A percentile compares a stretch with the other conserved stretches of the same genome.
Evolutionary conservation across 176 grass and related monocot species (phyloP).

Genomic region (Neostapfia colusana): DNA sequence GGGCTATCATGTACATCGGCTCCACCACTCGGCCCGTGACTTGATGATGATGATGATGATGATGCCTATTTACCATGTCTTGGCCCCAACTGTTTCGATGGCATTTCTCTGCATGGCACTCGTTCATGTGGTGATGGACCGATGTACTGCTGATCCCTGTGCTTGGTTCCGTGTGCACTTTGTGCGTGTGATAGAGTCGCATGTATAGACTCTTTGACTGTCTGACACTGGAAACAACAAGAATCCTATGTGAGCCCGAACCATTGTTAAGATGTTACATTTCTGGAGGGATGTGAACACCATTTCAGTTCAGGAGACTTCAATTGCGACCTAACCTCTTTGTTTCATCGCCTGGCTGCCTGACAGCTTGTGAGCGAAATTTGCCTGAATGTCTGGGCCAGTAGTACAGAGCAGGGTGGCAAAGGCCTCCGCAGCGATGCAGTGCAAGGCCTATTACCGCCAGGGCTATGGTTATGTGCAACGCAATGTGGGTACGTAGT

Average conservation of each 20-base stretch:
- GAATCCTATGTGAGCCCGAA: slow-evolving; percentile 22
- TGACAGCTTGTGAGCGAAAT: not conserved
- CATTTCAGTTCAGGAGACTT: slow-evolving; percentile 34
- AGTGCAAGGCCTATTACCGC: too few species aligned
- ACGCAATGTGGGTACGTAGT: not conserved
- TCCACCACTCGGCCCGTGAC: slow-evolving; percentile 26
- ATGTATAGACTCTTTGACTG: not conserved
- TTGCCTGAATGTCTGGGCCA: slow-evolving; percentile 13
- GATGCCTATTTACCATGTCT: slow-evolving; percentile 22
- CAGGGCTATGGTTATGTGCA: not conserved
- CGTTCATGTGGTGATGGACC: not conserved
- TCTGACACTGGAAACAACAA: slow-evolving; percentile 3
- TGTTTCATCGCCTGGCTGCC: not conserved
- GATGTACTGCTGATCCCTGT: not conserved
- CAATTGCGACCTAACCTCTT: slow-evolving; percentile 28
- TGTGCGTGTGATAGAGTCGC: not conserved
- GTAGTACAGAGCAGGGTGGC: slow-evolving; percentile 2
- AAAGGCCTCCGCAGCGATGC: not conserved
- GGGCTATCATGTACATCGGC: slow-evolving; percentile 36
- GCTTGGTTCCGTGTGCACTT: slow-evolving; percentile 15
- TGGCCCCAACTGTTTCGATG: slow-evolving; percentile 26
- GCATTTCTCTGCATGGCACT: slow-evolving; percentile 21
- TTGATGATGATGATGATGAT: too few species aligned
- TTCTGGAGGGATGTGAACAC: not conserved
- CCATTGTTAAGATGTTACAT: too few species aligned